Base-by-base conservation (phyloP, 106 monocot species). In the Acorus gramineus region DNA sequence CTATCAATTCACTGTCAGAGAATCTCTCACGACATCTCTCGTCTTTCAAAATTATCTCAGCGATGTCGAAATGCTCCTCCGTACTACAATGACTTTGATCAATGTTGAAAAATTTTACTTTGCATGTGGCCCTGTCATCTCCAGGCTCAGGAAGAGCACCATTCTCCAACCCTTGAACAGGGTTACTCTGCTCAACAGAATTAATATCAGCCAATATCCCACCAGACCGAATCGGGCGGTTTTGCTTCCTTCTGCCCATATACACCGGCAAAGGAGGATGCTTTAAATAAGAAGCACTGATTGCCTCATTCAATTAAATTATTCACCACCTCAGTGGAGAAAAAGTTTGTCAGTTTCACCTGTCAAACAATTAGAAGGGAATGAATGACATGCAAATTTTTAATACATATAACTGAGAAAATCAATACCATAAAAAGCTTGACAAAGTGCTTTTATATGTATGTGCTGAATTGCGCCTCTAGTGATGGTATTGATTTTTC, bases 41-140 rank as follows among this genome's bases (percentile, higher is more conserved):
- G 64, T 81, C 67, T 55, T 69, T 70, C 13, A 98, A 79, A 73
- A 79, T 52, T 61, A 98, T 60, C 65, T 98, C 96, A 6, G 91
- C 91, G 44, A 98, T 54, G 52, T 91, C 90, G 72, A 82, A 59
- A 81, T 83, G 80, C 59, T 79, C 77, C 47, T 72, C 79, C 7
- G 71, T 66, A 47, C 4, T 28, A 65, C 79, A 85, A 69, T 65
- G 59, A 56, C 68, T 70, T 2, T 50, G 9, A 46, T 85, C 87
- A 54, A 98, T 66, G 54, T 91, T 76, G 42, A 98, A 66, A 65
- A 73, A 78, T 56, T 28, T 28, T 28, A 28, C 28, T 28, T 28
- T 28, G 28, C 28, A 28, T 28, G 28, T 28, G 28, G 28, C 28
- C 28, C 0, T 28, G 28, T 28, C 74, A 46, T 71, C 60, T 3